Evolutionary conservation across 768 basidiomycete genomes (phyloP).

Genomic region (Fomitopsis pulvina): DNA sequence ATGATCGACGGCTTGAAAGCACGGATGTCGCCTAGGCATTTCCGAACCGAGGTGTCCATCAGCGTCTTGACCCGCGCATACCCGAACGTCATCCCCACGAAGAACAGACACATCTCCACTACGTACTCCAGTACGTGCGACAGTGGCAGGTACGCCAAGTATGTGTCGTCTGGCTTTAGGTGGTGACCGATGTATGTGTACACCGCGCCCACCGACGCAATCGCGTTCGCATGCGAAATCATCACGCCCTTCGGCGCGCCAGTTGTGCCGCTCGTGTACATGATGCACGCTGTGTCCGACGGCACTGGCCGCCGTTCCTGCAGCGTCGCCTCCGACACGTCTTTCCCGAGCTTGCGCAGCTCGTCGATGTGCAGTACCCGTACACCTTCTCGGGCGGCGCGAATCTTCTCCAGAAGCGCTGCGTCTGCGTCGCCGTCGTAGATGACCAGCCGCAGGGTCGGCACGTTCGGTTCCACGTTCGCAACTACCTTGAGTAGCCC

Average conservation of each 20-base stretch:
- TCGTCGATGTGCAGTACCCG: conserved; percentile 62
- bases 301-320: conserved; percentile 42
- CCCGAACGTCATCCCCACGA: conserved; percentile 74
- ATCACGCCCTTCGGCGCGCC: conserved; percentile 94
- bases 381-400: conserved; percentile 47
- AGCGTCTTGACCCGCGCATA: conserved; percentile 95
- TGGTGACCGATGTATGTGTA: conserved; percentile 63
- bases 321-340: conserved; percentile 43
- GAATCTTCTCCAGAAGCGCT: conserved; percentile 53
- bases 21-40: conserved; percentile 82
- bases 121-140: conserved; percentile 96
- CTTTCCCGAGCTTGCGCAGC: conserved; percentile 60
- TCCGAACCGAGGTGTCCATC: conserved; percentile 88
- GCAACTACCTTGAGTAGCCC: conserved; percentile 77
- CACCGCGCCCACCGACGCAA: conserved; percentile 84
- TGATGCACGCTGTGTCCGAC: conserved; percentile 57
- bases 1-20: conserved; percentile 84
- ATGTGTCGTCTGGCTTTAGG: conserved; percentile 52
- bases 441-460: conserved; percentile 71
- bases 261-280: conserved; percentile 89
- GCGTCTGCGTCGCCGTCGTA: conserved; percentile 71
- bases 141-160: conserved; percentile 88
- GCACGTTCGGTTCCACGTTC: conserved; percentile 65
- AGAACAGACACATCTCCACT: conserved; percentile 75
- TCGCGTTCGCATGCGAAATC: conserved; percentile 80